These are phyloP conservation scores for Candida maltosa DNA, from an alignment of 805 yeast genomes.

Conservation along the genomic window DNA sequence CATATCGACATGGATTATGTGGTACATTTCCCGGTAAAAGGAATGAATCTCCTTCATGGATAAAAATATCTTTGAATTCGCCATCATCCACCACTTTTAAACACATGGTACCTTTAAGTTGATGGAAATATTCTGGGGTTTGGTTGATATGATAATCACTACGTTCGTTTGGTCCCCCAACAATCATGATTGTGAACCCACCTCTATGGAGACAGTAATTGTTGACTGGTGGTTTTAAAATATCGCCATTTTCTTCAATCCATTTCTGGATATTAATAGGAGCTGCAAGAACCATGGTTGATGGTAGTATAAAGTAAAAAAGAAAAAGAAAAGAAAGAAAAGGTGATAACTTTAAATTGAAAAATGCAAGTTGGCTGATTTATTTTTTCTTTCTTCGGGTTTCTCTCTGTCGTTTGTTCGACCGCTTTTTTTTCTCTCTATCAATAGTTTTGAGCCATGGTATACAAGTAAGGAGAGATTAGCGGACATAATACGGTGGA, in stretches of 20 bases:
- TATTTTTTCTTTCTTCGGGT: too few species aligned
- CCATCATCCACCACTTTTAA: constrained; percentile 74
- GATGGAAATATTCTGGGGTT: constrained; percentile 92
- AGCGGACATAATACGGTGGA: too few species aligned
- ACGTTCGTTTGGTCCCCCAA: constrained; percentile 93
- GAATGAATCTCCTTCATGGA: constrained; percentile 86
- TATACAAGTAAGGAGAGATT: too few species aligned
- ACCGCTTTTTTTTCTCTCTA: too few species aligned
- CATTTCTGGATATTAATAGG: constrained; percentile 81
- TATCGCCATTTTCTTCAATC: constrained; percentile 71
- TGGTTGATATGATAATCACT: constrained; percentile 92
- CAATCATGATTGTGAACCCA: constrained; percentile 92
- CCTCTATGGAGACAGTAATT: constrained; percentile 88
- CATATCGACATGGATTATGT: constrained; percentile 85
- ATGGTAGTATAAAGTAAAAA: background rate
- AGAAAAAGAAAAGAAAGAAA: constrained; percentile 19
- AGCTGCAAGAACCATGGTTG: constrained; percentile 44
- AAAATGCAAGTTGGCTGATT: too few species aligned
- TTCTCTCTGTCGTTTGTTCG: too few species aligned
- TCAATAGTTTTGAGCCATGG: too few species aligned
- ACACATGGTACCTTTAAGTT: constrained; percentile 82
- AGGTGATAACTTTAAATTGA: too few species aligned
- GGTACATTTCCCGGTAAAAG: constrained; percentile 82
- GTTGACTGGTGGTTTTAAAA: constrained; percentile 88
- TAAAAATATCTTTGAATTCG: constrained; percentile 67